Base-by-base conservation (phyloP, 768 basidiomycete genomes). In the Tricholoma bakamatsutake region DNA sequence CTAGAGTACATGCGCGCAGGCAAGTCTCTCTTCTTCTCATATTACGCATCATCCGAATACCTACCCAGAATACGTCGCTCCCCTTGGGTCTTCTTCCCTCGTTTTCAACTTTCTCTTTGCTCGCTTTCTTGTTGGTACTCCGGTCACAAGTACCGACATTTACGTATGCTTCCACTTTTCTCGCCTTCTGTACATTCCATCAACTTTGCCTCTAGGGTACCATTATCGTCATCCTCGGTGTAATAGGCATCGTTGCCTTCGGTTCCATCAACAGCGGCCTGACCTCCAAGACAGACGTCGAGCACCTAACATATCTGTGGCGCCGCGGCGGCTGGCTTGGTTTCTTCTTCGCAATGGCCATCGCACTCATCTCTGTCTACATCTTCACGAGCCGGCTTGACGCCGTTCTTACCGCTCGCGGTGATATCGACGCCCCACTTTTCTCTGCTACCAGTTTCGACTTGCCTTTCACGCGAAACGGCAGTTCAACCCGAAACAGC, bases 81-180 rank as follows among this genome's bases (percentile, higher is more conserved):
- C 95, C 2, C 80, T 98, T 4, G 95, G 96, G 12, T 93, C 92
- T 0, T 89, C 93, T 10, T 90, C 93, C 11, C 83, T 98, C 59
- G 84, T 98, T 54, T 98, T 98, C 76, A 98, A 98, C 69, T 95
- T 97, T 67, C 76, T 97, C 35, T 96, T 97, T 68, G 96, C 96
- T 35, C 83, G 88, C 62, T 88, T 93, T 65, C 79, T 93, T 57
- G 87, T 92, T 5, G 90, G 90, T 35, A 90, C 88, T 5, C 89
- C 91, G 1, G 89, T 95, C 37, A 92, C 89, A 42, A 81, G 73
- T 55, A 87, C 81, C 34, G 93, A 95, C 66, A 89, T 94, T 34
- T 87, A 89, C 65, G 90, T 88, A 62, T 58, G 84, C 68, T 46
- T 10, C 42, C 54, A 21, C 13, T 33, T 50, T 12, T 31, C 51